Evolutionary conservation across 176 grass and related monocot species (phyloP), one percentile per base, ranked within the genome.

Genomic region (Avena sativa): DNA sequence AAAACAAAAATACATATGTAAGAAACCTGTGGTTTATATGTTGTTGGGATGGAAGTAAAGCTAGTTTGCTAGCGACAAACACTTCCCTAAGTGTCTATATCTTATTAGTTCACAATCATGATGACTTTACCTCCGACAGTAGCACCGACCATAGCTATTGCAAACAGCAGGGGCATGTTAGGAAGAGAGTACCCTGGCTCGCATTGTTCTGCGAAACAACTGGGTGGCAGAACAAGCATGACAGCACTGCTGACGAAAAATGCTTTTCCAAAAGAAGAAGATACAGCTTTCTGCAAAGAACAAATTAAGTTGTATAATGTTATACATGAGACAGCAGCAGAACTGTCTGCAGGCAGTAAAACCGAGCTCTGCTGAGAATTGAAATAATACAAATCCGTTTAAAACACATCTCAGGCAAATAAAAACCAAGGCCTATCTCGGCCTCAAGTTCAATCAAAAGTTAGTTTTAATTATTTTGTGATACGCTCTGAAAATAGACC

Each of bases 111-210:
- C 12, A 81, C 4, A 69, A 69, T 53, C 30, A 19, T 28, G 50
- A 53, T 76, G 10, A 85, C 30, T 71, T 87, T 94, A 99, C 97
- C 94, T 78, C 97, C 97, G 85, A 99, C 94, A 36, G 97, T 99
- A 90, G 97, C 97, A 38, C 97, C 97, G 4, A 99, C 76, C 92
- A 99, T 91, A 69, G 94, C 94, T 81, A 99, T 99, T 57, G 90
- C 91, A 71, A 99, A 99, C 55, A 99, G 62, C 70, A 99, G 57
- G 21, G 94, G 97, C 94, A 99, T 99, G 87, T 90, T 93, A 72
- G 91, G 89, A 69, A 99, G 78, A 60, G 92, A 99, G 58, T 94
- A 93, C 63, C 87, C 90, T 21, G 83, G 73, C 62, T 97, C 87
- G 49, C 94, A 99, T 87, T 85, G 59, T 84, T 98, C 94, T 81